Conservation (phyloP, 257 asterid genomes). For the Fraxinus anomala region DNA sequence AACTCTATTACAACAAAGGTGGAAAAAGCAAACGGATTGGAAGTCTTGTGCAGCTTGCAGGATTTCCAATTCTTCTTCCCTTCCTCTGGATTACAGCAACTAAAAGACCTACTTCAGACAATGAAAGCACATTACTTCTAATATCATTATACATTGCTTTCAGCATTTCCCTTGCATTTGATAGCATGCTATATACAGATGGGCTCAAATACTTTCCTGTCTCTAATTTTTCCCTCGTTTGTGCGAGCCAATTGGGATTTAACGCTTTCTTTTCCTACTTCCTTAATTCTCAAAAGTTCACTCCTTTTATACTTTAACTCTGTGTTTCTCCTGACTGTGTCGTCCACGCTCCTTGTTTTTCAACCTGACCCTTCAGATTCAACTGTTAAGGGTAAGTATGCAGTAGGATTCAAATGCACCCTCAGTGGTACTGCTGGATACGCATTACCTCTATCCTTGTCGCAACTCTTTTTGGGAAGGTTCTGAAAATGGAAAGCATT, state of each 20-base stretch:
- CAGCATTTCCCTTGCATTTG: conserved; percentile 30
- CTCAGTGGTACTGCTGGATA: conserved; percentile 40
- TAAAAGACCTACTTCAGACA: neutral
- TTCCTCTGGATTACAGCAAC: conserved; percentile 24
- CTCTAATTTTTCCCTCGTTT: conserved; percentile 42
- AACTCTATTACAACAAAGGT: conserved; percentile 49
- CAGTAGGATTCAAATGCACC: conserved; percentile 40
- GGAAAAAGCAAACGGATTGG: conserved; percentile 51
- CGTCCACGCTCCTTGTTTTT: conserved; percentile 31
- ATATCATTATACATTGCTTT: conserved; percentile 22
- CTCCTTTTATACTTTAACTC: conserved; percentile 37
- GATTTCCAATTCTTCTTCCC: conserved; percentile 52
- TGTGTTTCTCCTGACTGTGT: conserved; percentile 43
- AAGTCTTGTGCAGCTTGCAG: conserved; percentile 40
- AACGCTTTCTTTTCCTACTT: conserved; percentile 47
- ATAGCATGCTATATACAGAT: conserved; percentile 35
- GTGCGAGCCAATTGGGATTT: conserved; percentile 48
- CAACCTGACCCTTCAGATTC: conserved; percentile 24
- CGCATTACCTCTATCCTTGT: conserved; percentile 35
- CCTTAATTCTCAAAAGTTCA: conserved; percentile 43
- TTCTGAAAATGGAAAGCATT: conserved; percentile 25
- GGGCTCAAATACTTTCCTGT: conserved; percentile 46
- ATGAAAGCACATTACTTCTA: conserved; percentile 7
- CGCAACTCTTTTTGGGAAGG: conserved; percentile 40
- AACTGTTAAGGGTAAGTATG: conserved; percentile 10